Evolutionary conservation across 306 rosid genomes (phyloP).

Genomic region (Dryas alaskensis): DNA sequence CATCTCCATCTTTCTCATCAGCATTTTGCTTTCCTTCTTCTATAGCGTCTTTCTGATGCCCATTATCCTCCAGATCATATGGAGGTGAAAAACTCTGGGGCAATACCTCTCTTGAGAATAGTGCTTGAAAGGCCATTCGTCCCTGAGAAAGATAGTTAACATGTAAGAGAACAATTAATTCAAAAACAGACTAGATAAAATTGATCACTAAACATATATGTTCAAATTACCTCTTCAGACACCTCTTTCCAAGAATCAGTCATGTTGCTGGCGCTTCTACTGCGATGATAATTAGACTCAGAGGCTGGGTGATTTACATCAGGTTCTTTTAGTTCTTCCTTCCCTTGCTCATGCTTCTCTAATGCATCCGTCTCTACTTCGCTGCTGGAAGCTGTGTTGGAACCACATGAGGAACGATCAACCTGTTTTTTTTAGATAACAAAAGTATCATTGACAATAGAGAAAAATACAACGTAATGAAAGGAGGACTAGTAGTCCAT

Average conservation of each 20-base stretch:
- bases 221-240: constrained; percentile 73
- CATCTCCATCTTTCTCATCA: constrained; percentile 27
- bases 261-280: constrained; percentile 44
- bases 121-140: constrained; percentile 82
- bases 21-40: constrained; percentile 32
- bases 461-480: neutral
- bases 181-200: constrained; percentile 11
- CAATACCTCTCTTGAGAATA: constrained; percentile 75
- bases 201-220: constrained; percentile 7
- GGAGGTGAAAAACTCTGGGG: constrained; percentile 94
- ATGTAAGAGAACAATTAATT: constrained; percentile 32
- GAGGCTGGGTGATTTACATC: constrained; percentile 45
- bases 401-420: constrained; percentile 95
- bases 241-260: constrained; percentile 50
- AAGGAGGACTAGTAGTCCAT: constrained; percentile 1
- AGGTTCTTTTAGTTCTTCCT: constrained; percentile 56
- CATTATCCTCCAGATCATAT: constrained; percentile 36
- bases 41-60: constrained; percentile 34
- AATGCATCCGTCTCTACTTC: constrained; percentile 80
- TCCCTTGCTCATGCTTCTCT: constrained; percentile 59
- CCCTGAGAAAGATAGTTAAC: constrained; percentile 49
- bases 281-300: constrained; percentile 57
- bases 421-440: constrained; percentile 48
- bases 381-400: constrained; percentile 86
- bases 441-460: neutral